Base-by-base conservation (phyloP, 352 stramenopile genomes). In the Plasmopara halstedii region DNA sequence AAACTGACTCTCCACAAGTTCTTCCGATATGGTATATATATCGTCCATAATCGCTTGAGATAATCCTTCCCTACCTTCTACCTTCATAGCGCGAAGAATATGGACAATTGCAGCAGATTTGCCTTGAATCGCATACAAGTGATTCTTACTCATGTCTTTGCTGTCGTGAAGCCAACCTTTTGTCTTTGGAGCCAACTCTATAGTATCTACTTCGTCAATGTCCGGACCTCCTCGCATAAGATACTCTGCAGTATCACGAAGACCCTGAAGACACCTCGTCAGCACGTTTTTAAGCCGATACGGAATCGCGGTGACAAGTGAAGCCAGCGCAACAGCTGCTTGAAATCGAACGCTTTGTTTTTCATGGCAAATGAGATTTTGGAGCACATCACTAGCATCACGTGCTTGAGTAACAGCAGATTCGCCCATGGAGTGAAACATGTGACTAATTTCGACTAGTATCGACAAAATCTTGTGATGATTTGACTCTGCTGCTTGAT, bases 1-100 rank as follows among this genome's bases (percentile, higher is more conserved):
- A 41, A 88, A 92, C 46, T 94, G 83, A 35, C 73, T 89, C 34
- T 83, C 75, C 8, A 94, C 59, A 29, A 94, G 70, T 36, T 73
- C 60, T 42, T 86, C 73, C 0, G 82, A 83, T 14, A 88, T 68
- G 22, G 56, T 52, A 36, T 88, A 74, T 13, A 91, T 71, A 20
- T 81, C 74, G 6, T 73, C 64, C 31, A 88, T 69, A 32, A 78
- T 58, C 11, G 32, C 57, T 50, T 83, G 61, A 6, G 73, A 76
- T 42, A 90, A 58, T 0, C 71, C 74, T 21, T 54, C 56, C 35
- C 66, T 73, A 4, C 46, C 50, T 13, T 70, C 53, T 20, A 81
- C 47, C 36, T 67, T 70, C 9, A 77, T 60, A 3, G 70, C 69
- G 8, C 72, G 65, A 43, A 86, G 47, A 34, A 86, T 76, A 45